phyloP scores from a whole-genome alignment of 106 monocot genomes.

The Allium fistulosum region DNA sequence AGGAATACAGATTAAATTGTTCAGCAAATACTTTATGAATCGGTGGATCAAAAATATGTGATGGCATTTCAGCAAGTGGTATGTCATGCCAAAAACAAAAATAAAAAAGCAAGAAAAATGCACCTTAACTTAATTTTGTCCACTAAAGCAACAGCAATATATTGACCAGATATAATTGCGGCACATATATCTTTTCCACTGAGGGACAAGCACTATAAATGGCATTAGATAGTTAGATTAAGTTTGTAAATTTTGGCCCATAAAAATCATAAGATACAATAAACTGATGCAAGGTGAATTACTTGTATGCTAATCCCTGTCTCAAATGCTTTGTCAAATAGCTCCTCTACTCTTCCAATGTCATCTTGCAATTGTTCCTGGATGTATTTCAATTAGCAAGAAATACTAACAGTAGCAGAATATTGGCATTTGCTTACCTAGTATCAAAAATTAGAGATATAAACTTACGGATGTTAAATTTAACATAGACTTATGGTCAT shows the following conservation, averaged over 20 bases:
- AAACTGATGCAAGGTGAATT: neutral
- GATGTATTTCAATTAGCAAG: constrained; percentile 7
- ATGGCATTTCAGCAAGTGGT: neutral
- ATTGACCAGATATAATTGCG: constrained; percentile 47
- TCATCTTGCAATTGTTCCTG: constrained; percentile 70
- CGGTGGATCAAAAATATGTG: neutral
- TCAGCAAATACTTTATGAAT: neutral
- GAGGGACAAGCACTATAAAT: constrained; percentile 52
- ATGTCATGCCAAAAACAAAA: neutral
- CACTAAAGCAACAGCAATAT: constrained; percentile 58
- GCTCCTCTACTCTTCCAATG: constrained; percentile 35
- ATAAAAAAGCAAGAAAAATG: neutral
- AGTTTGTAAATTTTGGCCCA: too few species aligned
- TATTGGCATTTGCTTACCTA: too few species aligned
- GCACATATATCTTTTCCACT: constrained; percentile 46
- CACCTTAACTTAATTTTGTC: constrained; percentile 67
- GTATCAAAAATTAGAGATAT: neutral
- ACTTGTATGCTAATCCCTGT: constrained; percentile 58
- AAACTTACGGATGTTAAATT: too few species aligned
- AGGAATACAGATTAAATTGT: neutral
- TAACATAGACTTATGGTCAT: too few species aligned
- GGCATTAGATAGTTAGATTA: too few species aligned
- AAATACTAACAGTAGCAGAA: too few species aligned
- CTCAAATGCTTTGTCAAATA: constrained; percentile 51
- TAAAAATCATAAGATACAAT: neutral